A percentile compares a stretch with the other conserved stretches of the same genome.
Evolutionary conservation across 2,329 filamentous ascomycete genomes (phyloP).

Genomic region (Botrytis tulipae): DNA sequence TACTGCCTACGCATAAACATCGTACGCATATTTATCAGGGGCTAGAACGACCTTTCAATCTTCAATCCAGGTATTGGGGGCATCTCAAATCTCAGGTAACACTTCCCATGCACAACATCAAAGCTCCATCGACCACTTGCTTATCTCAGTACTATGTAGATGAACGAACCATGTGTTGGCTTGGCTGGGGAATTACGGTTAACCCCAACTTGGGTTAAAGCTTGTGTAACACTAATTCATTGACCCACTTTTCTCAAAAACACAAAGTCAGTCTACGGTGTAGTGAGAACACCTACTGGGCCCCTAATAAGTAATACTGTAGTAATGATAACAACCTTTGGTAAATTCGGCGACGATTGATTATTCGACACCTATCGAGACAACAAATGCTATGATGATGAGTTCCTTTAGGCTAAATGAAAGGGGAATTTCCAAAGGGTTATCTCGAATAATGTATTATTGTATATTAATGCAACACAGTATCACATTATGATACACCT

Average conservation of each 20-base stretch:
- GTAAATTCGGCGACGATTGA: not conserved
- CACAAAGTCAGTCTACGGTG: not conserved
- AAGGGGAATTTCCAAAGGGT: not conserved
- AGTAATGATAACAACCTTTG: not conserved
- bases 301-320: not conserved
- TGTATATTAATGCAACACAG: not conserved
- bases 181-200: slow-evolving; percentile 5
- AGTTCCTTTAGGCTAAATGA: slow-evolving; percentile 11
- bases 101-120: slow-evolving; percentile 6
- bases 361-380: not conserved
- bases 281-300: not conserved
- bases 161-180: not conserved
- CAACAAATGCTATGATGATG: not conserved
- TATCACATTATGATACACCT: not conserved
- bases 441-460: not conserved
- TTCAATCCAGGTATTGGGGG: not conserved
- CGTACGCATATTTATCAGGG: not conserved
- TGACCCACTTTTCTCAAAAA: slow-evolving; percentile 3
- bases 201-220: not conserved
- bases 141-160: not conserved
- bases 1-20: not conserved
- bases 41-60: not conserved
- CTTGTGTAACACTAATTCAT: not conserved
- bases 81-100: not conserved
- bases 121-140: not conserved